A percentile compares a stretch with the other conserved stretches of the same genome.
Conservation (phyloP, 192 early-diverging fungal genomes). For the Mortierella antarctica region DNA sequence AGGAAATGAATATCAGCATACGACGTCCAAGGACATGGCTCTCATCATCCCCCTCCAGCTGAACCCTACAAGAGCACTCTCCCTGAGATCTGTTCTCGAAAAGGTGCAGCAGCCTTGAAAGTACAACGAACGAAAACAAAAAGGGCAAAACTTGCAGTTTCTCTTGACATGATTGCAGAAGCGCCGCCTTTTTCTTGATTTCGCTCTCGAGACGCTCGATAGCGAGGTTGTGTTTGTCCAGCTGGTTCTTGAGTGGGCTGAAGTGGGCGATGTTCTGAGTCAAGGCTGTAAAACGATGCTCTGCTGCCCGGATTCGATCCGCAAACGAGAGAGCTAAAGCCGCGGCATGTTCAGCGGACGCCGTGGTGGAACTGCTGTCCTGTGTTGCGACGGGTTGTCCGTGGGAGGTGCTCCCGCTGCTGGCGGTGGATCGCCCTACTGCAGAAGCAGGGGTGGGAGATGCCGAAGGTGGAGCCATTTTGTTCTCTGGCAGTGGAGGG, state of each 20-base stretch:
- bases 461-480: no score
- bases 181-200: constrained; percentile 43
- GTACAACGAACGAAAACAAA: neutral
- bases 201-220: constrained; percentile 46
- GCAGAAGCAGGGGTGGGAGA: no score
- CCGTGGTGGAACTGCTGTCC: neutral
- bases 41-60: neutral
- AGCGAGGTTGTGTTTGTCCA: constrained; percentile 44
- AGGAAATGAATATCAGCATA: no score
- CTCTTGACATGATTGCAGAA: constrained; percentile 33
- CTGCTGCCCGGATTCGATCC: constrained; percentile 39
- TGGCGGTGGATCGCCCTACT: neutral
- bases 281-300: constrained; percentile 43
- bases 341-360: neutral
- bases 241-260: constrained; percentile 43
- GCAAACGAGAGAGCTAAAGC: constrained; percentile 2
- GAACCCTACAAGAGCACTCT: neutral
- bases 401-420: neutral
- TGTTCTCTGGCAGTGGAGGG: no score
- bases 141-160: constrained; percentile 34
- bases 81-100: constrained; percentile 1
- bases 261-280: constrained; percentile 54
- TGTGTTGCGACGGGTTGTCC: neutral
- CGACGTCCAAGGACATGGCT: no score
- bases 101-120: neutral